Evolutionary conservation across 164 flowering plant genomes (phyloP), one percentile per base, ranked within the genome.

Genomic region (Dillenia turbinata): DNA sequence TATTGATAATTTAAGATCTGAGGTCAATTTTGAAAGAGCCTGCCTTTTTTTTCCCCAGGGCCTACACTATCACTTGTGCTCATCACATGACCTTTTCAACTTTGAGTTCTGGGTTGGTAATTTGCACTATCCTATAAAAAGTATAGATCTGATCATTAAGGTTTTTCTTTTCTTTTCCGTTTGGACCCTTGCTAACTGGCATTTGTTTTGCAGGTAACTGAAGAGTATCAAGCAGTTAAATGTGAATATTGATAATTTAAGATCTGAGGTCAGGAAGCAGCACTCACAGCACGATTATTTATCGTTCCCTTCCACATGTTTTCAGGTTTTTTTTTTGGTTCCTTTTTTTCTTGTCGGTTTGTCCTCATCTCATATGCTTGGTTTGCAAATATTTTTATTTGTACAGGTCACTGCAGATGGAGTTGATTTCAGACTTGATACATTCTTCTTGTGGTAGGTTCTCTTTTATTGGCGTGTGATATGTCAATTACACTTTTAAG

Each of bases 41-140:
- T 26, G 33, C 33, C 3, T 22, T 33, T 54, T 15, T 49, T 8
- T 9, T 60, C 67, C 75, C 63, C 75, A 94, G 99, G 99, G 99
- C 62, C 74, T 94, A 73, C 80, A 88, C 49, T 77, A 54, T 77
- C 99, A 94, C 72, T 72, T 94, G 70, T 69, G 63, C 56, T 77
- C 97, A 17, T 85, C 83, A 50, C 97, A 94, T 74, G 99, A 89
- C 63, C 77, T 94, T 33, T 94, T 94, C 83, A 84, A 83, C 80
- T 94, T 83, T 78, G 97, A 91, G 66, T 94, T 89, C 74, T 88
- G 97, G 99, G 99, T 94, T 72, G 59, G 96, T 86, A 74, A 71
- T 58, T 57, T 26, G 53, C 43, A 66, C 66, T 68, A 63, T 66
- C 49, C 13, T 26, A 2, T 26, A 3, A 2, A 26, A 26, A 19